Evolutionary conservation across 75 land plant species (phyloP), one percentile per base, ranked within the genome.

Genomic region (Picea glauca): DNA sequence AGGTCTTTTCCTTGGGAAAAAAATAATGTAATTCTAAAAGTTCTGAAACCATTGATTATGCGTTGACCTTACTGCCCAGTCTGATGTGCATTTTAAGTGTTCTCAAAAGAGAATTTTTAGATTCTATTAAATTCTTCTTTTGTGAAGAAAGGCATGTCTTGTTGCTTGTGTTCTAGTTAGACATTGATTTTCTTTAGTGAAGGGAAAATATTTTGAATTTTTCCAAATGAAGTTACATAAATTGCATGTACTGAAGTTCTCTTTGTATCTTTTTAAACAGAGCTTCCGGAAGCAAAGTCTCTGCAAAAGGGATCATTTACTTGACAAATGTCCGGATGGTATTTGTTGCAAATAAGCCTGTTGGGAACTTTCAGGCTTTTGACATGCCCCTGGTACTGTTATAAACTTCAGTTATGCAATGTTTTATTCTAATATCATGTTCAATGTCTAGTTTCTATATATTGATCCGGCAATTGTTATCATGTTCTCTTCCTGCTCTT

Each of bases 311-410:
- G 58, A 93, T 84, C 13, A 83, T 91, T 7, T 89, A 89, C 82
- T 75, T 94, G 77, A 93, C 95, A 73, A 94, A 87, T 70, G 78
- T 89, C 21, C 89, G 95, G 0, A 83, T 94, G 80, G 97, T 92
- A 17, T 93, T 93, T 86, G 97, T 94, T 63, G 85, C 93, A 23
- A 80, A 80, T 66, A 87, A 93, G 58, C 90, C 93, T 61, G 81
- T 83, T 77, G 96, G 90, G 20, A 67, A 79, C 65, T 83, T 93
- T 40, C 40, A 72, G 58, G 92, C 96, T 13, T 93, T 93, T 85
- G 97, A 94, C 74, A 80, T 94, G 86, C 97, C 97, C 7, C 83
- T 93, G 93, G 97, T 94, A 84, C 18, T 33, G 30, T 67, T 50
- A 80, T 62, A 78, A 58, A 60, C 80, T 81, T 78, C 56, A 43